Conservation (phyloP, 495 filamentous ascomycete genomes). For the Xanthoparmelia taractica region DNA sequence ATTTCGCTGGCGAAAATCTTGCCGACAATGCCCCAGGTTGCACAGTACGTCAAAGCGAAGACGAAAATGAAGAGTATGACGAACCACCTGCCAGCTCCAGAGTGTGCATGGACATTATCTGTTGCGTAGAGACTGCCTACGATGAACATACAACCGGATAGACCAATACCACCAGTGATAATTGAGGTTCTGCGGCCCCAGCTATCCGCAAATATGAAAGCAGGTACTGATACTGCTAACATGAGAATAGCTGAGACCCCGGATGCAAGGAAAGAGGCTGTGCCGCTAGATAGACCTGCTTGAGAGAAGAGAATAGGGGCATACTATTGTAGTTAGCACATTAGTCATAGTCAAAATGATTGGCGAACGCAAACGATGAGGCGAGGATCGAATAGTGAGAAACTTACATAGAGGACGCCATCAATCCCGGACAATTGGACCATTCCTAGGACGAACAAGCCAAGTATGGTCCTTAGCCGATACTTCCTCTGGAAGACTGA, state of each 20-base stretch:
- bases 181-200: slow-evolving; percentile 55
- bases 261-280: slow-evolving; percentile 47
- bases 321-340: slow-evolving; percentile 39
- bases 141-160: slow-evolving; percentile 39
- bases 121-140: slow-evolving; percentile 47
- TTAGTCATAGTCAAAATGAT: slow-evolving; percentile 1
- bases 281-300: slow-evolving; percentile 42
- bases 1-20: slow-evolving; percentile 36
- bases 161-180: slow-evolving; percentile 47
- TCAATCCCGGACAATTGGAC: slow-evolving; percentile 44
- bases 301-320: slow-evolving; percentile 46
- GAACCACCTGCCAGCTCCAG: slow-evolving; percentile 44
- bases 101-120: slow-evolving; percentile 41
- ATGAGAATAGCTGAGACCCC: slow-evolving; percentile 48
- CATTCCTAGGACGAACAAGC: slow-evolving; percentile 41
- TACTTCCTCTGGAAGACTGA: slow-evolving; percentile 31
- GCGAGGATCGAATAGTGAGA: no score
- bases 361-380: no score
- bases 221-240: slow-evolving; percentile 45
- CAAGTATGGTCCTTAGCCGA: slow-evolving; percentile 35
- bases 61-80: slow-evolving; percentile 45
- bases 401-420: slow-evolving; percentile 45
- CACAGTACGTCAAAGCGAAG: slow-evolving; percentile 29
- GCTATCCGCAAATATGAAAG: slow-evolving; percentile 52
- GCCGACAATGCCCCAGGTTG: slow-evolving; percentile 39